These are phyloP conservation scores for Tolypocladium sp. DNA, from an alignment of 2,329 filamentous ascomycete genomes.

Conservation along the genomic window DNA sequence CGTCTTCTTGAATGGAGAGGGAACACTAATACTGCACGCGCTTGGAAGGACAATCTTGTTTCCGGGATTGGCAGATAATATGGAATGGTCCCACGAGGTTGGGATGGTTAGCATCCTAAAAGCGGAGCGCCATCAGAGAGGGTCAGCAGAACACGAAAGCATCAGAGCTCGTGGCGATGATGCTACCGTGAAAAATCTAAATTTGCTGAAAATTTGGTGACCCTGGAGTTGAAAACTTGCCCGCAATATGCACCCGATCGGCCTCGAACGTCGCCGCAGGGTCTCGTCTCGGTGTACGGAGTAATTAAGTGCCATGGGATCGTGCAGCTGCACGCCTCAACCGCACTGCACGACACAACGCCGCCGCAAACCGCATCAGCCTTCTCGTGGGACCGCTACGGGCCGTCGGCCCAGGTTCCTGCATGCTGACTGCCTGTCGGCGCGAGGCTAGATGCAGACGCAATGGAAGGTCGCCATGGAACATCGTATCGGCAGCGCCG, in stretches of 20 bases:
- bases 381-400: neutral
- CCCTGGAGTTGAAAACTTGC: no score
- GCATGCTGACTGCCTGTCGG: neutral
- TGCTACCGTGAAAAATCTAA: no score
- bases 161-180: neutral
- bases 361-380: neutral
- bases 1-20: neutral
- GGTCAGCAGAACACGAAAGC: neutral
- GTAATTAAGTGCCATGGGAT: neutral
- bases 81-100: neutral
- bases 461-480: neutral
- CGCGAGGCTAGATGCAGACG: neutral
- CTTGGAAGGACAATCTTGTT: neutral
- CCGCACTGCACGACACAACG: neutral
- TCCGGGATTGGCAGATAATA: neutral
- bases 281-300: neutral
- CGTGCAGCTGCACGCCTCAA: neutral
- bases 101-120: neutral
- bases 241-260: neutral
- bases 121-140: no score
- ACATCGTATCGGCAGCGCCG: neutral
- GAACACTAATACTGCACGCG: neutral
- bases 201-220: no score
- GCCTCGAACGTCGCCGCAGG: neutral
- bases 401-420: neutral